These are phyloP conservation scores for Irpex sp. DNA, from an alignment of 1,284 basidiomycete species.

Conservation along the genomic window DNA sequence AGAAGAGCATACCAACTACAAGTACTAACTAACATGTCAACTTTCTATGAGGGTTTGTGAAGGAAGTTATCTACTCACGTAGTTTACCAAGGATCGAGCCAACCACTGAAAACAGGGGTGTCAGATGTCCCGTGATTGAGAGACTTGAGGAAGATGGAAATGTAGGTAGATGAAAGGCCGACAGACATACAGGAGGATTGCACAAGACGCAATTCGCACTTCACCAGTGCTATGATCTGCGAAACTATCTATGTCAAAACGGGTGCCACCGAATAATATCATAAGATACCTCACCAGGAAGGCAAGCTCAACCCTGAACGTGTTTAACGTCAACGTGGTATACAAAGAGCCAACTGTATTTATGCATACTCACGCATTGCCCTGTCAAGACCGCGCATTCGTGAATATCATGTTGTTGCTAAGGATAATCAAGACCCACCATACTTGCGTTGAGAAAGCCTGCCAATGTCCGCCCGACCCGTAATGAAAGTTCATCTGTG, in stretches of 20 bases:
- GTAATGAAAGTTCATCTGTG: constrained; percentile 83
- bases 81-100: constrained; percentile 83
- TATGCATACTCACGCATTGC: constrained; percentile 64
- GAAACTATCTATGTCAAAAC: constrained; percentile 19
- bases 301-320: constrained; percentile 70
- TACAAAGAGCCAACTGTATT: neutral
- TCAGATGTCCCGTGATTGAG: too few species aligned
- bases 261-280: constrained; percentile 8
- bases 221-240: constrained; percentile 76
- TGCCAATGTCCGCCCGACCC: constrained; percentile 82
- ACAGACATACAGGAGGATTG: constrained; percentile 70
- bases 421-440: constrained; percentile 36
- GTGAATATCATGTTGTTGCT: constrained; percentile 2
- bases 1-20: constrained; percentile 82
- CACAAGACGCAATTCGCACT: constrained; percentile 81
- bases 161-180: neutral
- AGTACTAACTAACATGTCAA: constrained; percentile 45
- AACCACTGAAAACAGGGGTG: constrained; percentile 58
- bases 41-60: neutral
- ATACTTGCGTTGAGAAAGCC: constrained; percentile 86
- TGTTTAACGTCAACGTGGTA: constrained; percentile 1
- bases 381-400: constrained; percentile 37
- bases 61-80: constrained; percentile 36
- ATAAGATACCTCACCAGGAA: constrained; percentile 59
- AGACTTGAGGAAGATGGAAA: neutral